Base-by-base conservation (phyloP, 1,284 basidiomycete genomes). In the Meripilus lineatus region DNA sequence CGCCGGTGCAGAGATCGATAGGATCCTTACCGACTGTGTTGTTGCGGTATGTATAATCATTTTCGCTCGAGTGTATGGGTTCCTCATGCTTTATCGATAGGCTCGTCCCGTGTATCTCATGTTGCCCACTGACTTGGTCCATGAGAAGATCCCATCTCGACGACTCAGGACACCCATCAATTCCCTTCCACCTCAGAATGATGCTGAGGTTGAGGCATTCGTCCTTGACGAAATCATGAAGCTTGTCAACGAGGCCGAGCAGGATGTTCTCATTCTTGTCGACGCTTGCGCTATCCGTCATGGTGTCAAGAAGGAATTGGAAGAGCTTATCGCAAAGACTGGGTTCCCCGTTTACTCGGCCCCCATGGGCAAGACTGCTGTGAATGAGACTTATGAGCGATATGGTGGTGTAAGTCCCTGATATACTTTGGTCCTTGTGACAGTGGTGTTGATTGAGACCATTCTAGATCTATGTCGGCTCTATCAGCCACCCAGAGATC, bases 201-300 rank as follows among this genome's bases (percentile, higher is more conserved):
- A 84, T 44, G 64, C 71, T 2, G 74, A 79, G 1, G 75, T 79
- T 10, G 84, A 91, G 53, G 63, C 70, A 2, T 86, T 81, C 51
- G 90, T 93, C 3, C 69, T 94, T 37, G 72, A 84, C 34, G 79
- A 85, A 52, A 89, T 94, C 50, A 62, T 72, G 15, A 71, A 77
- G 38, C 73, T 77, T 17, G 79, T 92, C 34, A 69, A 81, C 38
- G 67, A 72, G 8, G 84, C 84, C 4, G 70, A 69, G 6, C 65
- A 80, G 3, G 77, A 87, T 45, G 82, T 86, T 0, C 70, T 92
- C 44, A 76, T 96, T 41, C 77, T 97, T 14, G 82, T 93, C 30
- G 94, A 98, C 58, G 92, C 91, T 1, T 96, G 94, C 58, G 77
- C 89, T 0, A 75, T 84, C 43, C 80, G 93, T 11, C 93, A 93